Evolutionary conservation across 768 basidiomycete species (phyloP).

Genomic region (Boletus pseudo-olivaceus): DNA sequence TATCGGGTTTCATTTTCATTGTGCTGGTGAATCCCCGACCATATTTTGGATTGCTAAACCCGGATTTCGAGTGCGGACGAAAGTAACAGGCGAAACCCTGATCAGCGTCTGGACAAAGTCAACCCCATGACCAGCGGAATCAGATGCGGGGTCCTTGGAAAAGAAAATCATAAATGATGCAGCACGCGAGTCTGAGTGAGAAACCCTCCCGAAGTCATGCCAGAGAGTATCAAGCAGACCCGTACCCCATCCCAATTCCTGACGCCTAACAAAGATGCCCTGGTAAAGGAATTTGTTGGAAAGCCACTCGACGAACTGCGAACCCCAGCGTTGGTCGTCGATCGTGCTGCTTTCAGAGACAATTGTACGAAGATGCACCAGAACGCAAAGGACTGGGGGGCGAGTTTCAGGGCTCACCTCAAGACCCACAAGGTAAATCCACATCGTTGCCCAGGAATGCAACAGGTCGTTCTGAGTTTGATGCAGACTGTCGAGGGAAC

Average conservation of each 20-base stretch:
- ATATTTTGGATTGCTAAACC: too few relatives aligned
- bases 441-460: background rate
- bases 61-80: too few relatives aligned
- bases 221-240: slow-evolving; percentile 38
- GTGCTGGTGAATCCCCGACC: too few relatives aligned
- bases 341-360: slow-evolving; percentile 63
- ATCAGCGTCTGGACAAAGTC: too few relatives aligned
- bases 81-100: too few relatives aligned
- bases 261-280: slow-evolving; percentile 44
- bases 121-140: too few relatives aligned
- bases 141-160: background rate
- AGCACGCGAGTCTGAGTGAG: background rate
- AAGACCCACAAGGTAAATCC: slow-evolving; percentile 73
- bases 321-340: slow-evolving; percentile 77
- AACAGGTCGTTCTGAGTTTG: slow-evolving; percentile 4
- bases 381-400: slow-evolving; percentile 62
- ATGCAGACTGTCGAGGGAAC: slow-evolving; percentile 72
- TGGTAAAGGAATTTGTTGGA: slow-evolving; percentile 56
- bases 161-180: slow-evolving; percentile 3
- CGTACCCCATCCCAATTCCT: slow-evolving; percentile 42
- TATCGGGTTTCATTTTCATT: too few relatives aligned
- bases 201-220: slow-evolving; percentile 15
- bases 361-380: slow-evolving; percentile 76
- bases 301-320: slow-evolving; percentile 53
- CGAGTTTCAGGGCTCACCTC: slow-evolving; percentile 75